These are phyloP conservation scores for Fistulinella cinereoalba DNA, from an alignment of 1,284 basidiomycete species.

Conservation along the genomic window DNA sequence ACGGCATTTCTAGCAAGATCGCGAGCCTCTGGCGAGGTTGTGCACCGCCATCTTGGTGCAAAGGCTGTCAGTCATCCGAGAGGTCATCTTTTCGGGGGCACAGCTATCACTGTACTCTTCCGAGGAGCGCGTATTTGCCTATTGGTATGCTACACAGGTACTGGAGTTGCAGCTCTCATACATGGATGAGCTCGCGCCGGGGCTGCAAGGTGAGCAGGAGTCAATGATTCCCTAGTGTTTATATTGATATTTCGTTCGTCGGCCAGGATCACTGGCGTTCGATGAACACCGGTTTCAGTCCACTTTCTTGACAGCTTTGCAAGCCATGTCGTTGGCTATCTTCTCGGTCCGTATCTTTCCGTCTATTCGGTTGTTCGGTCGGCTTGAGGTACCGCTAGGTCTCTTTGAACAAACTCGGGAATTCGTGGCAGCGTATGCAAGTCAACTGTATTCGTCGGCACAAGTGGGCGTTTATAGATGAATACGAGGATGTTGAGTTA, in stretches of 20 bases:
- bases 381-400: constrained; percentile 25
- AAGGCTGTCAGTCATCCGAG: constrained; percentile 59
- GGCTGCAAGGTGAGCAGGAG: constrained; percentile 37
- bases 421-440: constrained; percentile 37
- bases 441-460: constrained; percentile 61
- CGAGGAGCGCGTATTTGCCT: constrained; percentile 67
- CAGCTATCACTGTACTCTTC: constrained; percentile 71
- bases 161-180: constrained; percentile 53
- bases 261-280: constrained; percentile 41
- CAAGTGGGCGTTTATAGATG: constrained; percentile 68
- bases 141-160: constrained; percentile 66
- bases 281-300: constrained; percentile 51
- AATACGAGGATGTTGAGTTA: constrained; percentile 46
- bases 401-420: constrained; percentile 33
- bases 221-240: not conserved
- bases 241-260: not conserved
- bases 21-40: constrained; percentile 40
- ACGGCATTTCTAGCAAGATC: constrained; percentile 15
- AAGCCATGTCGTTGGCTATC: constrained; percentile 47
- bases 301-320: constrained; percentile 51
- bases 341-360: constrained; percentile 41
- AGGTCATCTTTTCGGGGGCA: constrained; percentile 72
- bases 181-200: constrained; percentile 47
- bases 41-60: constrained; percentile 48
- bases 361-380: not conserved